These are phyloP conservation scores for Helminthosporium solani DNA, from an alignment of 2,329 filamentous ascomycete genomes.

Conservation along the genomic window DNA sequence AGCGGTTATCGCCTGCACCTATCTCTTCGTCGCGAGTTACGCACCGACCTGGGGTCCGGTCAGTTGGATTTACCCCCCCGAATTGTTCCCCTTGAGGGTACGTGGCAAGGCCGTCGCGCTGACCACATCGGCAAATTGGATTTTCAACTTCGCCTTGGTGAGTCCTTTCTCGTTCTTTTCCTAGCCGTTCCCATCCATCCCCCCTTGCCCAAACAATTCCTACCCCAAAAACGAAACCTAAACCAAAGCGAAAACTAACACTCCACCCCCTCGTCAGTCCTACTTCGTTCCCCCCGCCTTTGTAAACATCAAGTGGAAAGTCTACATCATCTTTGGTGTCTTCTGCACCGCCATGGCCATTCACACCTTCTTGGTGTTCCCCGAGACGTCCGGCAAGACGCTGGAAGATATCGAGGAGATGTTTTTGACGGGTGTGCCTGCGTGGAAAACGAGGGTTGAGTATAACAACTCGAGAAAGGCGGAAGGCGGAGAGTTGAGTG, in stretches of 20 bases:
- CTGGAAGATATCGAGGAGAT: slow-evolving; percentile 76
- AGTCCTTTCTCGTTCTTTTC: too few relatives aligned
- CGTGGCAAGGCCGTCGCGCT: slow-evolving; percentile 65
- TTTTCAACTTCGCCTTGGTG: slow-evolving; percentile 56
- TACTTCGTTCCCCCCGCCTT: slow-evolving; percentile 61
- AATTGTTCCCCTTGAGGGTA: slow-evolving; percentile 62
- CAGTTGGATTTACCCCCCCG: slow-evolving; percentile 60
- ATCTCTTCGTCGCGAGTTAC: slow-evolving; percentile 70
- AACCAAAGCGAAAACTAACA: too few relatives aligned
- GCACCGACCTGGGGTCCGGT: slow-evolving; percentile 65
- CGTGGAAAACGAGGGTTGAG: slow-evolving; percentile 55
- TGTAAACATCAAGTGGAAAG: slow-evolving; percentile 58
- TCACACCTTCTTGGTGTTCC: slow-evolving; percentile 66
- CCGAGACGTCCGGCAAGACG: slow-evolving; percentile 71
- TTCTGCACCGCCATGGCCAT: slow-evolving; percentile 69
- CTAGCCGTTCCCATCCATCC: not conserved
- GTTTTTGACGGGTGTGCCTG: slow-evolving; percentile 58
- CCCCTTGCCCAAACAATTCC: too few relatives aligned
- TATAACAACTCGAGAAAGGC: slow-evolving; percentile 22
- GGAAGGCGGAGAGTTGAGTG: slow-evolving; percentile 23
- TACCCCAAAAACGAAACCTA: too few relatives aligned
- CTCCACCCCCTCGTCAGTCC: slow-evolving; percentile 3
- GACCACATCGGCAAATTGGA: slow-evolving; percentile 63
- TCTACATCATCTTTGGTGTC: slow-evolving; percentile 73
- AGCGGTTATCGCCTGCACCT: slow-evolving; percentile 67